These are phyloP conservation scores for Kalmanozyma brasiliensis DNA, from an alignment of 1,284 basidiomycete genomes.

Conservation along the genomic window DNA sequence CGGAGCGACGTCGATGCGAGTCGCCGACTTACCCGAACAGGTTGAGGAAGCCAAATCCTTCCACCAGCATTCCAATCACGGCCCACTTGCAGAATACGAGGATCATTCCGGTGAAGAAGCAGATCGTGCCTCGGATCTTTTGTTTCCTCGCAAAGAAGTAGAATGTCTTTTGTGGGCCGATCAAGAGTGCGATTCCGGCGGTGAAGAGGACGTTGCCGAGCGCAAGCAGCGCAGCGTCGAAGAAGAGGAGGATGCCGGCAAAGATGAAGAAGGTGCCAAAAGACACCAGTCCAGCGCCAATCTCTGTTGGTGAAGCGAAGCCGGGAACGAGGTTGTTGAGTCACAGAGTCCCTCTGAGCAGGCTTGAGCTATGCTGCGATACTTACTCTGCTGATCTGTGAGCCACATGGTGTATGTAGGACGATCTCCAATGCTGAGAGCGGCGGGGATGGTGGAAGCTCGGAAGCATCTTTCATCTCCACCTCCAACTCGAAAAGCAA, in stretches of 20 bases:
- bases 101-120: constrained; percentile 67
- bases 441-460: constrained; percentile 11
- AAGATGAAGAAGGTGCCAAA: constrained; percentile 96
- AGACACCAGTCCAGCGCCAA: constrained; percentile 88
- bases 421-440: no score
- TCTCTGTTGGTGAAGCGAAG: constrained; percentile 50
- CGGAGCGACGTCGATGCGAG: no score
- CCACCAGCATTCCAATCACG: constrained; percentile 89
- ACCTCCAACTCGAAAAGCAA: neutral
- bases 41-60: constrained; percentile 86
- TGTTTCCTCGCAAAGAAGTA: constrained; percentile 97
- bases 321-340: neutral
- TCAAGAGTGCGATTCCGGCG: constrained; percentile 65
- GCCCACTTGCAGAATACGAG: constrained; percentile 89
- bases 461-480: neutral
- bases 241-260: constrained; percentile 93
- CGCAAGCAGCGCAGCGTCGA: constrained; percentile 95
- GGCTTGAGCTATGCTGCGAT: neutral
- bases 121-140: constrained; percentile 85
- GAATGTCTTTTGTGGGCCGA: constrained; percentile 80
- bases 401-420: constrained; percentile 59
- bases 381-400: constrained; percentile 67
- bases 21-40: constrained; percentile 84
- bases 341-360: no score
- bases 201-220: constrained; percentile 79